Evolutionary conservation across 805 yeast species (phyloP).

Genomic region (Lipomyces mesembrius): DNA sequence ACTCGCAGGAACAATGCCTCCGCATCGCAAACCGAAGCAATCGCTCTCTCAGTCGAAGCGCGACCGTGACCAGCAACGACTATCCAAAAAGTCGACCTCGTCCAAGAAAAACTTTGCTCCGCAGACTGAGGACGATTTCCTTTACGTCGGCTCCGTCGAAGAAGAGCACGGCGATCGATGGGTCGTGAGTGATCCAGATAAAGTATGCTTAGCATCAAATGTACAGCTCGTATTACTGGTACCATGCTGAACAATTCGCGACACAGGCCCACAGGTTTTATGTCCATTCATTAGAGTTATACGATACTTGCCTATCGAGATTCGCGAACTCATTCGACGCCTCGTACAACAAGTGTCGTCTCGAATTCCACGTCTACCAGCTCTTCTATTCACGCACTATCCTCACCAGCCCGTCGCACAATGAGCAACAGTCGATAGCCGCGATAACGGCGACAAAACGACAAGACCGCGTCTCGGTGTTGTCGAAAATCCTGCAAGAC

Average conservation of each 20-base stretch:
- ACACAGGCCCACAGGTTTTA: constrained; percentile 33
- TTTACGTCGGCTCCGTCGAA: constrained; percentile 33
- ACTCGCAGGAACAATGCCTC: constrained; percentile 8
- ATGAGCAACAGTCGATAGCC: neutral
- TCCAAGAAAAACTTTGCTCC: constrained; percentile 22
- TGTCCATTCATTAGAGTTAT: constrained; percentile 26
- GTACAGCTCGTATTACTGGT: neutral
- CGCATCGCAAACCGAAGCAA: constrained; percentile 10
- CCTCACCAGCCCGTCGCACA: neutral
- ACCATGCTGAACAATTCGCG: neutral
- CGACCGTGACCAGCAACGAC: neutral
- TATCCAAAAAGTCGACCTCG: neutral
- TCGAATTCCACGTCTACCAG: constrained; percentile 34
- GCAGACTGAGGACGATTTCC: constrained; percentile 32
- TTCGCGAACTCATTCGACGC: constrained; percentile 33
- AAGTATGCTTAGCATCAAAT: constrained; percentile 15
- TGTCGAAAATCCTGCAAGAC: constrained; percentile 26
- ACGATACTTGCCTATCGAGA: constrained; percentile 22
- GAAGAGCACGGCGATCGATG: constrained; percentile 38
- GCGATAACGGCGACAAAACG: constrained; percentile 13
- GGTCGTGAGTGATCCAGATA: constrained; percentile 33
- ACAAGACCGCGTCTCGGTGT: constrained; percentile 22
- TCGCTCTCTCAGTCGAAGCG: neutral
- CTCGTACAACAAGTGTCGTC: constrained; percentile 32
- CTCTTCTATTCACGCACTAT: constrained; percentile 19